Evolutionary conservation across 2,329 filamentous ascomycete species (phyloP).

Genomic region (Lecanosticta acicola): DNA sequence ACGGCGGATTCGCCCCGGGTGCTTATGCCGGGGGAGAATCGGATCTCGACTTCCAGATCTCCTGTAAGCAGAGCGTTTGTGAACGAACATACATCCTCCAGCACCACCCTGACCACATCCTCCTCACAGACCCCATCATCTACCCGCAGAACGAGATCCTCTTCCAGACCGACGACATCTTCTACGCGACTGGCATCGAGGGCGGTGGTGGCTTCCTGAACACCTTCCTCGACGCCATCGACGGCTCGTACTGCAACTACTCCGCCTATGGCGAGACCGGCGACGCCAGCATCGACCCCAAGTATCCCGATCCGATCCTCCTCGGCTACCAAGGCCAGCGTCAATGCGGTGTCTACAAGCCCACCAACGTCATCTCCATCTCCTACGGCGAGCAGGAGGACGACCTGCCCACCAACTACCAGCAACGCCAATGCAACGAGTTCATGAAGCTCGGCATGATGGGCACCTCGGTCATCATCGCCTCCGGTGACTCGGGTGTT

Average conservation of each 20-base stretch:
- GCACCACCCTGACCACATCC: constrained; percentile 11
- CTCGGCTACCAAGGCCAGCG: constrained; percentile 38
- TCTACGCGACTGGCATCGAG: constrained; percentile 30
- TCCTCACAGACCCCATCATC: constrained; percentile 36
- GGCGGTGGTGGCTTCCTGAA: constrained; percentile 29
- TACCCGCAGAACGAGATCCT: constrained; percentile 45
- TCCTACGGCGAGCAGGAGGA: constrained; percentile 45
- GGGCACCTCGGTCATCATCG: constrained; percentile 46
- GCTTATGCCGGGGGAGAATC: constrained; percentile 39
- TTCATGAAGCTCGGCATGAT: constrained; percentile 53
- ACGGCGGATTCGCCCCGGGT: constrained; percentile 24
- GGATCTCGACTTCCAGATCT: constrained; percentile 12
- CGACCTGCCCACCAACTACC: constrained; percentile 44
- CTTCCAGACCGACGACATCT: constrained; percentile 41
- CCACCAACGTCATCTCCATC: constrained; percentile 51
- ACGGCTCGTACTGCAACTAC: constrained; percentile 38
- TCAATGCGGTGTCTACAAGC: constrained; percentile 42
- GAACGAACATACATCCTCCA: neutral
- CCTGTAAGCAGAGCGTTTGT: neutral
- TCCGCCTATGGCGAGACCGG: constrained; percentile 30
- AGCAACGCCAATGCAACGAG: constrained; percentile 50
- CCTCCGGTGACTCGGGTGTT: constrained; percentile 45
- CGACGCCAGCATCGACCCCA: constrained; percentile 36
- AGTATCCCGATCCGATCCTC: constrained; percentile 41
- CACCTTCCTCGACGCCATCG: constrained; percentile 42